Evolutionary conservation across 805 yeast species (phyloP).

Genomic region (Myxozyma melibiosi): DNA sequence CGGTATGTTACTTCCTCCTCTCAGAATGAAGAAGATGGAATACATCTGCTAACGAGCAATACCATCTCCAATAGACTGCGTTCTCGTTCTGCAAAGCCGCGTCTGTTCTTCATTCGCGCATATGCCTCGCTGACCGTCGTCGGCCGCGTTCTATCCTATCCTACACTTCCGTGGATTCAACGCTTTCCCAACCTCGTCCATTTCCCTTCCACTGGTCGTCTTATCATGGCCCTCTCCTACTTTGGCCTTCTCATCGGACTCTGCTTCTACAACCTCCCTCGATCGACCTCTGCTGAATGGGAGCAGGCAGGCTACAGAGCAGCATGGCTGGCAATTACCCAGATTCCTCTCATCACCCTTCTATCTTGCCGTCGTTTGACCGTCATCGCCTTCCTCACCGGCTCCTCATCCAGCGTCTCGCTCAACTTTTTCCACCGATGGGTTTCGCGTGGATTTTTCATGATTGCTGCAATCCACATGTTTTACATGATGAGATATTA

Average conservation of each 20-base stretch:
- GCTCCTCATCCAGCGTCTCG: constrained; percentile 30
- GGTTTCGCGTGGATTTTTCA: constrained; percentile 37
- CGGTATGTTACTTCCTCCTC: constrained; percentile 10
- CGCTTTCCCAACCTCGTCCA: not conserved
- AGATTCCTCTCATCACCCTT: constrained; percentile 37
- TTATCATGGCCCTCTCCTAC: constrained; percentile 21
- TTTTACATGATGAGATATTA: constrained; percentile 33
- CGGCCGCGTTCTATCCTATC: constrained; percentile 19
- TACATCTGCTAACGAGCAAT: not conserved
- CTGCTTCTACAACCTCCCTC: constrained; percentile 25
- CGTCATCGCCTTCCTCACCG: constrained; percentile 33
- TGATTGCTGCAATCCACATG: constrained; percentile 36
- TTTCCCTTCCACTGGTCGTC: constrained; percentile 27
- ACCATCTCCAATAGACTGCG: constrained; percentile 6
- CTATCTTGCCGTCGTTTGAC: constrained; percentile 33
- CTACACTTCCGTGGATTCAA: constrained; percentile 10
- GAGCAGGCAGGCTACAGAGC: constrained; percentile 36
- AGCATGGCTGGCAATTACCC: constrained; percentile 37
- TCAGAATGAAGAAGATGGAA: too few species aligned
- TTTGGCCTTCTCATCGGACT: constrained; percentile 31
- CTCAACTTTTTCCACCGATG: constrained; percentile 38
- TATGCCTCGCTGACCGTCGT: constrained; percentile 19
- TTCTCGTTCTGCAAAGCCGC: constrained; percentile 13
- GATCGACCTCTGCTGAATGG: constrained; percentile 18
- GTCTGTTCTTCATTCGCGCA: not conserved